These are phyloP conservation scores for Periconia digitata DNA, from an alignment of 2,329 filamentous ascomycete species.

Conservation along the genomic window DNA sequence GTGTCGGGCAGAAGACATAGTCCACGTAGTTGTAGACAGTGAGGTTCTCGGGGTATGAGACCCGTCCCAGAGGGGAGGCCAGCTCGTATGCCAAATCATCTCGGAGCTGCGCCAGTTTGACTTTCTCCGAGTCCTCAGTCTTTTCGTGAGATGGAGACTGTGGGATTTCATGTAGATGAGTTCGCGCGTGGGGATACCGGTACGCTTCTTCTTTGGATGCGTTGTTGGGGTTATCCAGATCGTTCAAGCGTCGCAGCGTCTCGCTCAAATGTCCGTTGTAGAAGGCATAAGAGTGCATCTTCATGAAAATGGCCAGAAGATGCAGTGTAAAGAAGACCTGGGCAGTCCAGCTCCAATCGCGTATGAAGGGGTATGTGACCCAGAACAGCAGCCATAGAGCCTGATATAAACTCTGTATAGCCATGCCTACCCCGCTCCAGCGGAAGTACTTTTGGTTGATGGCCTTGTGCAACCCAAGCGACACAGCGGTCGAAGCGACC, in stretches of 20 bases:
- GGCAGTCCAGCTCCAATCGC: constrained; percentile 94
- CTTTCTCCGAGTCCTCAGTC: constrained; percentile 39
- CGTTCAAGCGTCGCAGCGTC: constrained; percentile 76
- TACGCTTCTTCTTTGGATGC: constrained; percentile 71
- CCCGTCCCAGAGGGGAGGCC: constrained; percentile 83
- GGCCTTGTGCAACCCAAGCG: constrained; percentile 71
- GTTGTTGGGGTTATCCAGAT: constrained; percentile 75
- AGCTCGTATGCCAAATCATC: constrained; percentile 89
- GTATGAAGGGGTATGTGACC: constrained; percentile 77
- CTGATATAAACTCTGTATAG: constrained; percentile 82
- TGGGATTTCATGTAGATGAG: constrained; percentile 58
- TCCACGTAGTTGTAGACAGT: constrained; percentile 81
- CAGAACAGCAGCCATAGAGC: constrained; percentile 76
- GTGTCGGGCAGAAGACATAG: constrained; percentile 86
- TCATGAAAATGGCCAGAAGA: constrained; percentile 91
- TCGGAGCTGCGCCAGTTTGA: constrained; percentile 65
- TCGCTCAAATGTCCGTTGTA: constrained; percentile 96
- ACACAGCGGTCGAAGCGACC: constrained; percentile 73
- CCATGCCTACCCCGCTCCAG: constrained; percentile 78
- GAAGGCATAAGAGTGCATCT: constrained; percentile 98
- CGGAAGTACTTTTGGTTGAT: constrained; percentile 63
- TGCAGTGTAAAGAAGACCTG: constrained; percentile 95
- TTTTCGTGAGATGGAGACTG: constrained; percentile 48
- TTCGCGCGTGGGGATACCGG: constrained; percentile 62
- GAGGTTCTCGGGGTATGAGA: constrained; percentile 88